Evolutionary conservation across 495 filamentous ascomycete species (phyloP).

Genomic region (Trichocladium antarcticum): DNA sequence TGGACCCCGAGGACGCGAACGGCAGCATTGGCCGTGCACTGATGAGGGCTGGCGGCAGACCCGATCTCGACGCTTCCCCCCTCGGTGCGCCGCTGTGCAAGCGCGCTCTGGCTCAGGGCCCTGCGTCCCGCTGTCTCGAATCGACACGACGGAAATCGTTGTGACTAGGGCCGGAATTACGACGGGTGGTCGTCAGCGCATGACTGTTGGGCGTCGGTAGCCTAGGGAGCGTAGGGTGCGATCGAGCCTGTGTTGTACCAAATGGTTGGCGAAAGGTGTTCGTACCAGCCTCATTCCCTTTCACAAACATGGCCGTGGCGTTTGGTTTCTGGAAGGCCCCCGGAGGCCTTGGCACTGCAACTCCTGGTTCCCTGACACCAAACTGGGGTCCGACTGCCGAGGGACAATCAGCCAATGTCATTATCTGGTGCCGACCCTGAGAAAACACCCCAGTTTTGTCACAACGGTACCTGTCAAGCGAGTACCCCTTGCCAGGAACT

Average conservation of each 20-base stretch:
- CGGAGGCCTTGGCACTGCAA: slow-evolving; percentile 9
- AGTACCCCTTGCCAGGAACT: background rate
- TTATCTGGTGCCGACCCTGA: background rate
- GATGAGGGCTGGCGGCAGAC: slow-evolving; percentile 6
- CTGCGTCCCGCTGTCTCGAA: background rate
- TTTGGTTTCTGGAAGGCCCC: slow-evolving; percentile 16
- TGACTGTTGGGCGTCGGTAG: slow-evolving; percentile 12
- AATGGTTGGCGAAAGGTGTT: slow-evolving; percentile 26
- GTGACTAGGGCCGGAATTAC: background rate
- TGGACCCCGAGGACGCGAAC: slow-evolving; percentile 36
- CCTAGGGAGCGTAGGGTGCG: slow-evolving; percentile 3
- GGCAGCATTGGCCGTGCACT: slow-evolving; percentile 30
- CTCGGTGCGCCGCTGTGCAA: background rate
- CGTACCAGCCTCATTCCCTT: slow-evolving; percentile 19
- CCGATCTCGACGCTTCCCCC: slow-evolving; percentile 8
- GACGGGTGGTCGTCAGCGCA: slow-evolving; percentile 19
- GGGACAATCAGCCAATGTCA: slow-evolving; percentile 3
- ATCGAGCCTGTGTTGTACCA: slow-evolving; percentile 17
- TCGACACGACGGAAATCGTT: background rate
- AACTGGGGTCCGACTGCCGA: background rate
- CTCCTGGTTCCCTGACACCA: slow-evolving; percentile 2
- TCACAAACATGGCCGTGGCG: slow-evolving; percentile 12
- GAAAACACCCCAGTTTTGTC: background rate
- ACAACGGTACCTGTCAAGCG: too few relatives aligned
- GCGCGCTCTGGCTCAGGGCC: background rate